A percentile compares a stretch with the other conserved stretches of the same genome.
Conservation (phyloP, 1,284 basidiomycete genomes). For the Limonomyces culmigenus region DNA sequence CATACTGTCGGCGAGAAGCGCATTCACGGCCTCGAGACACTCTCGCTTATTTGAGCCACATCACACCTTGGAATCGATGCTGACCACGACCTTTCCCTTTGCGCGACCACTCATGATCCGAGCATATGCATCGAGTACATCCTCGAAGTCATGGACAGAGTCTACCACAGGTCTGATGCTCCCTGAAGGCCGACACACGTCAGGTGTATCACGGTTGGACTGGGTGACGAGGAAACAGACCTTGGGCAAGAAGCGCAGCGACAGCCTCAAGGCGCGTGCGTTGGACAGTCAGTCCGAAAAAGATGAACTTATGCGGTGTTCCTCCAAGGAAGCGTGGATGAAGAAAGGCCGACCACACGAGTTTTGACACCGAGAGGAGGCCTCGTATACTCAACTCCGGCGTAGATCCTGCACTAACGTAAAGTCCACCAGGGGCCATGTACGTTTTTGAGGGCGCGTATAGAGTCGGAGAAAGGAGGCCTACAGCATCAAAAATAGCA, state of each 20-base stretch:
- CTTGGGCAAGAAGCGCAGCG: constrained; percentile 22
- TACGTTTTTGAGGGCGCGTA: constrained; percentile 25
- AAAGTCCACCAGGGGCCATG: constrained; percentile 26
- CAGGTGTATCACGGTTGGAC: background rate
- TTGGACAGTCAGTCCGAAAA: constrained; percentile 12
- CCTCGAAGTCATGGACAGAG: constrained; percentile 38
- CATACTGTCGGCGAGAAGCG: too few relatives aligned
- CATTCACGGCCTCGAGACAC: too few relatives aligned
- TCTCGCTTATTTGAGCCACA: too few relatives aligned
- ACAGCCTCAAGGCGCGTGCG: constrained; percentile 20
- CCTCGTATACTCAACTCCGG: constrained; percentile 25
- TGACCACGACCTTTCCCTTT: constrained; percentile 46
- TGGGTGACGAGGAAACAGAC: constrained; percentile 13
- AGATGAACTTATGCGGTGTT: constrained; percentile 18
- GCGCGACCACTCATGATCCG: constrained; percentile 35
- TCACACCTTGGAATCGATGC: constrained; percentile 15
- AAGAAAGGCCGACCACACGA: too few relatives aligned
- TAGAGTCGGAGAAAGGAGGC: constrained; percentile 15
- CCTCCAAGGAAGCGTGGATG: constrained; percentile 25
- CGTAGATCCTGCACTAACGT: constrained; percentile 17
- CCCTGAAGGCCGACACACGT: constrained; percentile 16
- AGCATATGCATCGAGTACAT: constrained; percentile 42
- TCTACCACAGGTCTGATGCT: constrained; percentile 42
- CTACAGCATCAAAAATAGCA: constrained; percentile 13
- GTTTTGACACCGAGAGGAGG: too few relatives aligned